phyloP scores from a whole-genome alignment of 371 early-diverging fungal genomes.

The Mucor circinelloides region DNA sequence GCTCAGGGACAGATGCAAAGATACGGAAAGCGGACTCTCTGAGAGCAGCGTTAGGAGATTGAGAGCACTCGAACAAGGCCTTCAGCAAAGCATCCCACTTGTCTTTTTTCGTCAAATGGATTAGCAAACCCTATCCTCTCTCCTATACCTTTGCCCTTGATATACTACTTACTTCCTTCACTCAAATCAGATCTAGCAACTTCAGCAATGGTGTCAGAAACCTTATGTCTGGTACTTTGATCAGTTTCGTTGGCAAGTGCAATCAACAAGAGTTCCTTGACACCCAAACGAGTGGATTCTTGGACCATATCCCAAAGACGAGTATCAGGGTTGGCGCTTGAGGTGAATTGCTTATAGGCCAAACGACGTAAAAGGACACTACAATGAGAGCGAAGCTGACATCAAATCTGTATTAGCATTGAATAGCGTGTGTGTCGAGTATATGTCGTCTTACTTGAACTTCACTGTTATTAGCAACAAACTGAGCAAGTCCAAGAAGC shows the following conservation, averaged over 20 bases:
- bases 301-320: conserved; percentile 77
- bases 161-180: conserved; percentile 58
- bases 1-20: conserved; percentile 77
- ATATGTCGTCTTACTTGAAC: conserved; percentile 43
- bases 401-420: background rate
- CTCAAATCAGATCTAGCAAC: conserved; percentile 73
- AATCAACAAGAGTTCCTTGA: conserved; percentile 73
- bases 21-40: conserved; percentile 91
- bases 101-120: conserved; percentile 24
- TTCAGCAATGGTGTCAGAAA: conserved; percentile 92
- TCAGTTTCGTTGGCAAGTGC: conserved; percentile 79
- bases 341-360: conserved; percentile 67
- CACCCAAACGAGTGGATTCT: conserved; percentile 61
- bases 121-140: background rate
- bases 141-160: too few relatives aligned
- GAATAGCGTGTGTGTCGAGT: background rate
- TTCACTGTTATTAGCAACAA: conserved; percentile 56
- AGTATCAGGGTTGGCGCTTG: conserved; percentile 47
- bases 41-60: conserved; percentile 72
- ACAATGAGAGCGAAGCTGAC: conserved; percentile 84
- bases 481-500: conserved; percentile 69
- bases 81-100: conserved; percentile 83
- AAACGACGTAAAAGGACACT: conserved; percentile 89
- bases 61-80: conserved; percentile 79
- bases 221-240: conserved; percentile 78